Conservation (phyloP, 75 land plant genomes). For the Cupressus sempervirens region DNA sequence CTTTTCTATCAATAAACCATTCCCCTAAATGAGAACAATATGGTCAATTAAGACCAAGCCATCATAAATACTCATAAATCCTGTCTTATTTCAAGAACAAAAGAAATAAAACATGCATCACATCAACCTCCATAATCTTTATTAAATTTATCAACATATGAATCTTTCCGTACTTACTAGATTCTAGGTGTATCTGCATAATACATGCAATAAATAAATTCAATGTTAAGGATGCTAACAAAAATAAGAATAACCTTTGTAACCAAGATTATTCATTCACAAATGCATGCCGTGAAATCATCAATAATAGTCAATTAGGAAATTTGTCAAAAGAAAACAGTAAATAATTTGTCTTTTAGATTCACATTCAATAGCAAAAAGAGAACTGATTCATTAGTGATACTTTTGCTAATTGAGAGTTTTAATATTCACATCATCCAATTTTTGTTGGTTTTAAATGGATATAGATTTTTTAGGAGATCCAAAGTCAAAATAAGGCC, state of each 20-base stretch:
- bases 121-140: constrained; percentile 45
- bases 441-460: neutral
- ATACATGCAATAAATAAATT: too few species aligned
- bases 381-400: neutral
- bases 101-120: neutral
- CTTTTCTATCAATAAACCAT: constrained; percentile 26
- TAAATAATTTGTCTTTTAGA: neutral
- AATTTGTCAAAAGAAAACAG: neutral
- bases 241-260: too few species aligned
- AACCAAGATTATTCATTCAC: neutral
- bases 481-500: neutral
- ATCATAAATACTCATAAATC: neutral
- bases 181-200: too few species aligned
- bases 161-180: too few species aligned
- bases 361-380: too few species aligned
- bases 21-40: constrained; percentile 19
- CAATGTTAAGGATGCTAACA: too few species aligned
- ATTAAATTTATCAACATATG: too few species aligned
- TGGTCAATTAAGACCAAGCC: neutral
- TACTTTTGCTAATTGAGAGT: neutral
- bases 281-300: too few species aligned
- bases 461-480: neutral
- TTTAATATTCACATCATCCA: neutral
- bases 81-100: neutral
- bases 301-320: neutral